A percentile compares a stretch with the other conserved stretches of the same genome.
Evolutionary conservation across 805 yeast species (phyloP).

Genomic region (Yarrowia sp.): DNA sequence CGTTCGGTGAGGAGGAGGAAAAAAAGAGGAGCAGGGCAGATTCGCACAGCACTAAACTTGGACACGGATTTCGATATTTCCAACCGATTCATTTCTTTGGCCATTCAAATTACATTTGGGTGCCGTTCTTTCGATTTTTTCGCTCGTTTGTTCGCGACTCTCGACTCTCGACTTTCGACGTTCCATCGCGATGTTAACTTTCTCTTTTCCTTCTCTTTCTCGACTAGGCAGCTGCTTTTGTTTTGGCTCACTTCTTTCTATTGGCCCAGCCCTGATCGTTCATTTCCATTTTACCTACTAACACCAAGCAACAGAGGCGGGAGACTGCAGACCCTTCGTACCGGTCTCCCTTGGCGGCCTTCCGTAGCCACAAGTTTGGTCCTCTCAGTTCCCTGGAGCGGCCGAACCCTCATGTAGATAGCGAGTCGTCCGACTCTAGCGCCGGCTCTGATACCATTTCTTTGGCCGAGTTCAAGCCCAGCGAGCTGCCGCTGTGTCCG

Average conservation of each 20-base stretch:
- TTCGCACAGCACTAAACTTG: too few relatives aligned
- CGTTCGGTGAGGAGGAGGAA: constrained; percentile 7
- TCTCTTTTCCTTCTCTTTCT: neutral
- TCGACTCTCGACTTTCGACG: too few relatives aligned
- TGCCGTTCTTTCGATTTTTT: too few relatives aligned
- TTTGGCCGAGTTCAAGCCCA: constrained; percentile 37
- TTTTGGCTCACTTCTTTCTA: neutral
- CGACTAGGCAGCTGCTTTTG: neutral
- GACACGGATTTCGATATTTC: too few relatives aligned
- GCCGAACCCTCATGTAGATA: constrained; percentile 26
- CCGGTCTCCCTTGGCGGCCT: constrained; percentile 36
- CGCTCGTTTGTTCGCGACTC: neutral
- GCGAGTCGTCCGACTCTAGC: constrained; percentile 10
- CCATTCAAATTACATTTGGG: too few relatives aligned
- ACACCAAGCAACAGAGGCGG: constrained; percentile 33
- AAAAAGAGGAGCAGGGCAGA: neutral
- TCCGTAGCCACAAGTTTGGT: constrained; percentile 38
- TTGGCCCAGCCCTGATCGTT: constrained; percentile 1
- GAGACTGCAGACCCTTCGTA: constrained; percentile 29
- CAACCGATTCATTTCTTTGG: too few relatives aligned
- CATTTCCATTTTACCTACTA: constrained; percentile 19
- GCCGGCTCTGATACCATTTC: constrained; percentile 27
- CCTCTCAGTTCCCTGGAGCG: constrained; percentile 18
- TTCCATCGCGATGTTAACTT: neutral
- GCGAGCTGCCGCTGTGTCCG: constrained; percentile 33